Percentiles rank a stretch among this genome's conserved stretches.
Conservation (phyloP, 257 asterid genomes). For the Eucommia ulmoides region DNA sequence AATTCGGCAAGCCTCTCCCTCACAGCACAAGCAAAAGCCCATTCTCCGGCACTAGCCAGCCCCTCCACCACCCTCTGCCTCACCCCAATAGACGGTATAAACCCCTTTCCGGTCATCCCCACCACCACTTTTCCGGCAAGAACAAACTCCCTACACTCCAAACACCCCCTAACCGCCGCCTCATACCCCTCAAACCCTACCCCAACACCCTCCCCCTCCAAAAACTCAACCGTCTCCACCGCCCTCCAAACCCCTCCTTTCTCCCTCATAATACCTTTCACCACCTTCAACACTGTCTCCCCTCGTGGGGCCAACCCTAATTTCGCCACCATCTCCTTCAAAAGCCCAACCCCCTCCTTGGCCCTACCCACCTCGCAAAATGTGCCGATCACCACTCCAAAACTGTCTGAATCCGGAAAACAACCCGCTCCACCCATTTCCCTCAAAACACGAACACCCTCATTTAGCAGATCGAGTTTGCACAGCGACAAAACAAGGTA, state of each 20-base stretch:
- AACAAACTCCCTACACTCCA: constrained; percentile 47
- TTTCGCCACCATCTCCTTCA: constrained; percentile 53
- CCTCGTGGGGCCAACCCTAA: constrained; percentile 53
- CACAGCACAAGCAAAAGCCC: constrained; percentile 46
- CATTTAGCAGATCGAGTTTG: constrained; percentile 42
- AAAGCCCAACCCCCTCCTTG: constrained; percentile 18
- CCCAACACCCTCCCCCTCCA: constrained; percentile 33
- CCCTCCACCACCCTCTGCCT: constrained; percentile 52
- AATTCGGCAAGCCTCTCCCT: constrained; percentile 47
- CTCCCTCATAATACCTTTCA: constrained; percentile 42
- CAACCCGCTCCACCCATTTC: constrained; percentile 58
- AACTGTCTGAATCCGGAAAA: constrained; percentile 57
- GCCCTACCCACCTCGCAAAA: constrained; percentile 40
- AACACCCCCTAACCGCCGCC: constrained; percentile 53
- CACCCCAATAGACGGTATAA: constrained; percentile 24
- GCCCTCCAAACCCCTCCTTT: constrained; percentile 50
- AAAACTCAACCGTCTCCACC: constrained; percentile 49
- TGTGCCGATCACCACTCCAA: constrained; percentile 38
- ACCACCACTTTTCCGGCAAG: constrained; percentile 21
- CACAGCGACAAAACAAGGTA: constrained; percentile 64
- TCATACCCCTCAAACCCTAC: constrained; percentile 67
- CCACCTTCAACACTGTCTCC: constrained; percentile 37
- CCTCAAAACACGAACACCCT: constrained; percentile 40
- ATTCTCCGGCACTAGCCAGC: constrained; percentile 46
- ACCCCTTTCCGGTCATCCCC: constrained; percentile 27